Conservation (phyloP, 495 filamentous ascomycete species). For the Aspergillus funiculosus region DNA sequence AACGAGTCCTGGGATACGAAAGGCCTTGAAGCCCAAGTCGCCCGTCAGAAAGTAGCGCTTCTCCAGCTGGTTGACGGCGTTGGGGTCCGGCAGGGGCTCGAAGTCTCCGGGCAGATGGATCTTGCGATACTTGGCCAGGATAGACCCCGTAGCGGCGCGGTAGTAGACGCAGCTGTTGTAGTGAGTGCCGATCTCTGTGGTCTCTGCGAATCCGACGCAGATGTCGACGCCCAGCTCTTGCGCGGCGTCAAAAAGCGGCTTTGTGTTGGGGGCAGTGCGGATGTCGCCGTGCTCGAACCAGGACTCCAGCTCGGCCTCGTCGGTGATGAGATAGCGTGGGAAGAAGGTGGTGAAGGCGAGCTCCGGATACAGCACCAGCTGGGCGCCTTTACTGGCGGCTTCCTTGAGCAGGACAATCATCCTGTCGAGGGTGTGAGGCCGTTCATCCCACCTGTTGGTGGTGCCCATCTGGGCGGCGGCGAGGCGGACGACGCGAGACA, state of each 20-base stretch:
- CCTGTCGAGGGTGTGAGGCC: conserved; percentile 32
- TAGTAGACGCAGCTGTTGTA: conserved; percentile 46
- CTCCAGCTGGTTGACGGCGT: conserved; percentile 45
- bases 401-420: conserved; percentile 38
- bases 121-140: conserved; percentile 46
- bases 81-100: conserved; percentile 40
- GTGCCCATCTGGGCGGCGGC: conserved; percentile 45
- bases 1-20: conserved; percentile 40
- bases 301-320: conserved; percentile 31
- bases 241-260: conserved; percentile 42
- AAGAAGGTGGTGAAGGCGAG: conserved; percentile 47
- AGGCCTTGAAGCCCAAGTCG: conserved; percentile 44
- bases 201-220: conserved; percentile 43
- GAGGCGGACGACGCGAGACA: conserved; percentile 29
- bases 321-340: conserved; percentile 38
- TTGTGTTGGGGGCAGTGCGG: conserved; percentile 30
- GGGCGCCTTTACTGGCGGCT: conserved; percentile 30
- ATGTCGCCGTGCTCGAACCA: conserved; percentile 44
- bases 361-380: conserved; percentile 45
- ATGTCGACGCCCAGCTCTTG: conserved; percentile 39
- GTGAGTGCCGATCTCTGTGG: conserved; percentile 25
- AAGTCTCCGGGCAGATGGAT: conserved; percentile 44
- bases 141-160: conserved; percentile 30
- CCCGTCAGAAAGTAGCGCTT: conserved; percentile 47
- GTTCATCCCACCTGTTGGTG: conserved; percentile 29